Evolutionary conservation across 163 green algal species (phyloP), one percentile per base, ranked within the genome.

Genomic region (Prototheca stagnorum): DNA sequence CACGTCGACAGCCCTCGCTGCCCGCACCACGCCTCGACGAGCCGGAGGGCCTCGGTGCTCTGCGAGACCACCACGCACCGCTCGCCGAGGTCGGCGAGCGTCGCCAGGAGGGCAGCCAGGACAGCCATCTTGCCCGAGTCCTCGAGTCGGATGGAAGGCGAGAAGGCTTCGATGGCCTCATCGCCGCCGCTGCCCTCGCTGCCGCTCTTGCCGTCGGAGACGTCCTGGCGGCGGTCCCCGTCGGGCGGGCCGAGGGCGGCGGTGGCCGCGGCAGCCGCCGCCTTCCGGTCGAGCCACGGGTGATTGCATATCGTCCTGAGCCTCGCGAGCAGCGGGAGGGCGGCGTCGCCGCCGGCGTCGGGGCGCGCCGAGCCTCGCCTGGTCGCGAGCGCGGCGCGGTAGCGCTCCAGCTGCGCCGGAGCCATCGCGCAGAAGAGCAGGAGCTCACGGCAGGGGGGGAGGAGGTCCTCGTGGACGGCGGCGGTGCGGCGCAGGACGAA

Each of bases 401-500:
- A 81, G 40, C 37, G 6, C 11, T 9, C 16, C 39, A 67, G 44
- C 63, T 88, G 77, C 43, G 67, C 41, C 7, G 53, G 21, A 4
- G 72, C 66, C 21, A 79, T n/a, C 24, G 55, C 52, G 70, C 78
- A 91, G 59, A 92, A 94, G 2, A 89, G 62, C 4, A 81, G 70
- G 34, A 75, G 73, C 26, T 47, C 66, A 26, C 47, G 49, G 21
- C 84, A 68, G 2, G 70, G 65, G 6, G 82, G 82, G 48, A 91
- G 64, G 63, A 79, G 81, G 35, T 59, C 57, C 3, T 62, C 55
- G 39, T 85, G 80, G 19, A 89, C 55, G 31, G 72, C 73, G 21
- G 72, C 50, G 12, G 70, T 81, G 44, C 81, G 73, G 3, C 76
- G 73, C 47, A 92, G 67, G 19, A 92, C 47, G 44, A 85, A 80